A percentile compares a stretch with the other conserved stretches of the same genome.
phyloP scores from a whole-genome alignment of 805 yeast species.

The Saccharomycopsis amapae region DNA sequence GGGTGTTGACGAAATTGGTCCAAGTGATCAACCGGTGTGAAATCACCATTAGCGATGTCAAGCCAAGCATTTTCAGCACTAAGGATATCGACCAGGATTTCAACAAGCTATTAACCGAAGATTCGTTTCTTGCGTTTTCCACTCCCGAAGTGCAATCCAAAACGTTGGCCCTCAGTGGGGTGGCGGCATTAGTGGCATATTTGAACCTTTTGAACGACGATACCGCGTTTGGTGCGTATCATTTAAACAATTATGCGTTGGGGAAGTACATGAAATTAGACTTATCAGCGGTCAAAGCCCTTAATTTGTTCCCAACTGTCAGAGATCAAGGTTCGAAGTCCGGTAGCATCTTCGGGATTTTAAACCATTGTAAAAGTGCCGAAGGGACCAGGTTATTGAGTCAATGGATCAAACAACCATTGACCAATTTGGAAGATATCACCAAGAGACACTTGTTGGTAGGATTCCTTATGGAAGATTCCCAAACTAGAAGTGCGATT shows the following conservation, averaged over 20 bases:
- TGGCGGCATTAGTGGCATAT: slow-evolving; percentile 63
- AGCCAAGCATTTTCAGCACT: slow-evolving; percentile 48
- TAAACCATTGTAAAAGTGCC: slow-evolving; percentile 81
- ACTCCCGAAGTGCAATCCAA: slow-evolving; percentile 47
- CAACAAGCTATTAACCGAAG: slow-evolving; percentile 28
- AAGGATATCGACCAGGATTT: slow-evolving; percentile 76
- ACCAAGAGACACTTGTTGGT: slow-evolving; percentile 66
- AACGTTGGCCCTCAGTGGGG: slow-evolving; percentile 49
- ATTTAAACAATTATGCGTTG: slow-evolving; percentile 60
- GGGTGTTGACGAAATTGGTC: slow-evolving; percentile 55
- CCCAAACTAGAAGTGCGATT: slow-evolving; percentile 55
- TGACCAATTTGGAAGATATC: slow-evolving; percentile 57
- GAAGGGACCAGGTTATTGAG: slow-evolving; percentile 86
- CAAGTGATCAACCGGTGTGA: slow-evolving; percentile 76
- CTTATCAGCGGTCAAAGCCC: slow-evolving; percentile 79
- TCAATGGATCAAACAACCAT: slow-evolving; percentile 95
- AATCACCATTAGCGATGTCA: slow-evolving; percentile 57
- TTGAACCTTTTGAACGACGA: slow-evolving; percentile 56
- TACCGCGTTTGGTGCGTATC: slow-evolving; percentile 45
- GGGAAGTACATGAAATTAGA: slow-evolving; percentile 85
- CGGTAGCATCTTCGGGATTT: slow-evolving; percentile 68
- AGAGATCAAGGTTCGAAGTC: slow-evolving; percentile 38
- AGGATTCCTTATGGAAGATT: slow-evolving; percentile 62
- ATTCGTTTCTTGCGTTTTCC: slow-evolving; percentile 36
- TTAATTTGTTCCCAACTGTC: slow-evolving; percentile 71